Conservation (phyloP, 805 yeast species). For the Starmerella apis region DNA sequence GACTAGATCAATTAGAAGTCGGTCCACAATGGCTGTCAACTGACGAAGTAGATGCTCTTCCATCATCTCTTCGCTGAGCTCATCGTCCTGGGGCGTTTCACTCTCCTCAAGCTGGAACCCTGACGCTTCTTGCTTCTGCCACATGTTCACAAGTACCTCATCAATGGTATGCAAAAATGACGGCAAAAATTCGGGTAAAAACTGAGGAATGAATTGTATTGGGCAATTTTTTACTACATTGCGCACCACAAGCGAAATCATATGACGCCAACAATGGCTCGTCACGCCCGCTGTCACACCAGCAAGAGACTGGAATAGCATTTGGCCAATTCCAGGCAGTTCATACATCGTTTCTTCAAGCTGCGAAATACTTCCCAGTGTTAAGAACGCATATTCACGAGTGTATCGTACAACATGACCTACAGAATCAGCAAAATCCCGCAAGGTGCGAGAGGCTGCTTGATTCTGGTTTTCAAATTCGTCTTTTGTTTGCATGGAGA, state of each 20-base stretch:
- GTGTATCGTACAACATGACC: constrained; percentile 94
- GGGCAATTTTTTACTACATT: constrained; percentile 88
- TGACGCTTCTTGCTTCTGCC: constrained; percentile 55
- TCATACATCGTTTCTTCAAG: constrained; percentile 81
- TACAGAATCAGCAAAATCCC: constrained; percentile 96
- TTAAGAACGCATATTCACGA: constrained; percentile 85
- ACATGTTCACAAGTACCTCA: constrained; percentile 55
- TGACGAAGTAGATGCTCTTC: constrained; percentile 91
- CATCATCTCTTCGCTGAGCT: constrained; percentile 94
- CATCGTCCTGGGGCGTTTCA: constrained; percentile 56
- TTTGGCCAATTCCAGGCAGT: constrained; percentile 65
- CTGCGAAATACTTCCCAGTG: constrained; percentile 80
- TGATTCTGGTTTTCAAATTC: constrained; percentile 90
- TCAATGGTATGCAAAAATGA: constrained; percentile 64
- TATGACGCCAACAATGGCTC: constrained; percentile 93
- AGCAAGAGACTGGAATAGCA: constrained; percentile 78
- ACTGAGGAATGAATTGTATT: constrained; percentile 48
- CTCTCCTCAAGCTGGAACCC: constrained; percentile 37
- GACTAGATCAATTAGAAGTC: constrained; percentile 75
- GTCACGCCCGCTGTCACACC: constrained; percentile 70
- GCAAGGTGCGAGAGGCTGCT: constrained; percentile 81
- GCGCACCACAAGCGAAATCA: constrained; percentile 79
- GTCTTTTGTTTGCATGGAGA: constrained; percentile 85
- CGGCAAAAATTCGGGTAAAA: constrained; percentile 71
- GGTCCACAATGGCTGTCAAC: constrained; percentile 79